Evolutionary conservation across 495 filamentous ascomycete species (phyloP).

Genomic region (Zalerion maritima): DNA sequence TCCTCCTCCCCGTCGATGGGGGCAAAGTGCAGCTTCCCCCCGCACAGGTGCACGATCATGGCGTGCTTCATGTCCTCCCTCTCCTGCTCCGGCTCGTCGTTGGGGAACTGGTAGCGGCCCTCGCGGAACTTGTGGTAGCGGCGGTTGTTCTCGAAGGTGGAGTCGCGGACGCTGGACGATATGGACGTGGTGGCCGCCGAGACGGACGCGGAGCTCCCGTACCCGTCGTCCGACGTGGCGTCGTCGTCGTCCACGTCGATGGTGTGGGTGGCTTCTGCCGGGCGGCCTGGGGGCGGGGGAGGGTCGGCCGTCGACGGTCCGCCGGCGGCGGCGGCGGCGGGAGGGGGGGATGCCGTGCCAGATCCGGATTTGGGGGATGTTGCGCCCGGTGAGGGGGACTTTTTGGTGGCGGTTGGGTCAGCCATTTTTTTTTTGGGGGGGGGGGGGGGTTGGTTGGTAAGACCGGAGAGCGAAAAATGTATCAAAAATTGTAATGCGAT

Average conservation of each 20-base stretch:
- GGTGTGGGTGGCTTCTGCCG: not conserved
- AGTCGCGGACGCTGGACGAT: conserved; percentile 32
- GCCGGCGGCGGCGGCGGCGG: too few relatives aligned
- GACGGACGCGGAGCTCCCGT: conserved; percentile 21
- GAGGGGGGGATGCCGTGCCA: too few relatives aligned
- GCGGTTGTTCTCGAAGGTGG: conserved; percentile 43
- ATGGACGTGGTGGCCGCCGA: conserved; percentile 22
- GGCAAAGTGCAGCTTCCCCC: conserved; percentile 5
- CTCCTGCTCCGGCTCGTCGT: conserved; percentile 34
- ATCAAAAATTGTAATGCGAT: too few relatives aligned
- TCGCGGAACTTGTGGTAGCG: conserved; percentile 46
- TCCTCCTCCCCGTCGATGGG: too few relatives aligned
- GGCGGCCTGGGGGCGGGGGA: too few relatives aligned
- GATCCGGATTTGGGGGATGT: too few relatives aligned
- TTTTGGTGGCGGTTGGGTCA: too few relatives aligned
- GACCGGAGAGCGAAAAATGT: too few relatives aligned
- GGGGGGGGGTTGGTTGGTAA: too few relatives aligned
- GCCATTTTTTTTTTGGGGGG: too few relatives aligned
- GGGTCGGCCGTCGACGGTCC: too few relatives aligned
- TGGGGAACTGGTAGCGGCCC: conserved; percentile 40
- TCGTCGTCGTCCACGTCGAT: conserved; percentile 16
- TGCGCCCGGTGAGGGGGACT: too few relatives aligned
- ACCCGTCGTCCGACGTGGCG: conserved; percentile 10
- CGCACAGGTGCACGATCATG: conserved; percentile 20
- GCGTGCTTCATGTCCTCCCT: conserved; percentile 31